A percentile compares a stretch with the other conserved stretches of the same genome.
Conservation (phyloP, 441 rosid genomes). For the Corymbia citriodora region DNA sequence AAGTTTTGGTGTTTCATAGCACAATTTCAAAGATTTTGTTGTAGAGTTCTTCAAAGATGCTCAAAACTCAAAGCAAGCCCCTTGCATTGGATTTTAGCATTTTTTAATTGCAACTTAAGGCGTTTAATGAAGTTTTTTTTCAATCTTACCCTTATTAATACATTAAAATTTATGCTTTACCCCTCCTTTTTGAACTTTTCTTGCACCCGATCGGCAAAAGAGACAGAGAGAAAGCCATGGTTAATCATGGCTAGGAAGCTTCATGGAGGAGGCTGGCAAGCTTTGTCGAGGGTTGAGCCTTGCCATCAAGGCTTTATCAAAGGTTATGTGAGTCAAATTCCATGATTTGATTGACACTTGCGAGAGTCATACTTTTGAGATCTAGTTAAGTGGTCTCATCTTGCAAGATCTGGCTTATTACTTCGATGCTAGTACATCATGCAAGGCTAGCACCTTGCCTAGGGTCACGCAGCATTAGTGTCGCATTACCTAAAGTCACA, state of each 20-base stretch:
- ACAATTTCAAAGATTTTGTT: not conserved
- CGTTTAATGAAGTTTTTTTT: fast-evolving
- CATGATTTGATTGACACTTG: not conserved
- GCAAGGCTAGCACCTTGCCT: fast-evolving
- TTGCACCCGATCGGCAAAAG: not conserved
- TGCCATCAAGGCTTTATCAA: not conserved
- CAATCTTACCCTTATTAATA: not conserved
- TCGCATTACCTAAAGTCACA: not conserved
- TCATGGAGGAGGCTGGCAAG: not conserved
- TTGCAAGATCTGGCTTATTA: not conserved
- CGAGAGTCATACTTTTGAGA: not conserved
- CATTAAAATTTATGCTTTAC: not conserved
- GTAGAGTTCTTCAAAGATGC: not conserved
- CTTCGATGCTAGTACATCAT: not conserved
- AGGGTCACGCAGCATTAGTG: not conserved
- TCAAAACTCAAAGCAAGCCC: not conserved
- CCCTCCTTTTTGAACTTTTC: not conserved
- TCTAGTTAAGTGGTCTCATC: not conserved
- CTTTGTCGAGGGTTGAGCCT: not conserved
- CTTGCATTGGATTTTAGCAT: not conserved
- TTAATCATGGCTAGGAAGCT: not conserved
- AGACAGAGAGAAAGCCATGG: not conserved
- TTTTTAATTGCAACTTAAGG: not conserved
- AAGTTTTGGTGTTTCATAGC: not conserved
- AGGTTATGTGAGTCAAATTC: not conserved